Conservation (phyloP, 768 basidiomycete species). For the Calocybe cyanea region DNA sequence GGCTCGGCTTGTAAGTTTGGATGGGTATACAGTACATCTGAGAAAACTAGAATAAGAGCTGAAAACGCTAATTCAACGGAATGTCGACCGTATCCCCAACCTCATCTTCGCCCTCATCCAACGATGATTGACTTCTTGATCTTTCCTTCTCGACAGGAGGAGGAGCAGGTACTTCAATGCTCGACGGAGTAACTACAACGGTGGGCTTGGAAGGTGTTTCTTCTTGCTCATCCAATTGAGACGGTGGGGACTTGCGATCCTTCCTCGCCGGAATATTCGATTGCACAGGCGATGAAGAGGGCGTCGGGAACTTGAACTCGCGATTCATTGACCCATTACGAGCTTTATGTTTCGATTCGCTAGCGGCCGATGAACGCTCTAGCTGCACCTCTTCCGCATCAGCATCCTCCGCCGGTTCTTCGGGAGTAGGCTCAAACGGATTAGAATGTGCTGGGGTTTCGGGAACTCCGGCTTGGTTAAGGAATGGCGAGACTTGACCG, state of each 20-base stretch:
- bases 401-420: slow-evolving; percentile 40
- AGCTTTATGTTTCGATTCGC: slow-evolving; percentile 40
- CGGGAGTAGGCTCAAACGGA: slow-evolving; percentile 49
- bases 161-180: slow-evolving; percentile 75
- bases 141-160: slow-evolving; percentile 76
- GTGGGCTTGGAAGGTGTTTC: slow-evolving; percentile 14
- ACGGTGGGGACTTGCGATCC: slow-evolving; percentile 23
- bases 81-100: slow-evolving; percentile 80
- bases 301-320: slow-evolving; percentile 67
- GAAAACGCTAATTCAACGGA: slow-evolving; percentile 46
- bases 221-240: slow-evolving; percentile 20
- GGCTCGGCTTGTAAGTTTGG: no score
- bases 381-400: slow-evolving; percentile 29
- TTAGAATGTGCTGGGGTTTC: slow-evolving; percentile 18
- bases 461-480: slow-evolving; percentile 34
- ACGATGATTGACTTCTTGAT: slow-evolving; percentile 26
- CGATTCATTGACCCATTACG: slow-evolving; percentile 75
- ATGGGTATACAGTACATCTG: no score
- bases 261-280: slow-evolving; percentile 14
- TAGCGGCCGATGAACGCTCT: slow-evolving; percentile 18
- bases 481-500: slow-evolving; percentile 31
- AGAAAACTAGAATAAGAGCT: no score
- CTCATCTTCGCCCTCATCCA: slow-evolving; percentile 65
- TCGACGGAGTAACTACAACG: slow-evolving; percentile 52
- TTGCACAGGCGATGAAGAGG: slow-evolving; percentile 29